Conservation (phyloP, 1,284 basidiomycete species). For the Malassezia restricta region DNA sequence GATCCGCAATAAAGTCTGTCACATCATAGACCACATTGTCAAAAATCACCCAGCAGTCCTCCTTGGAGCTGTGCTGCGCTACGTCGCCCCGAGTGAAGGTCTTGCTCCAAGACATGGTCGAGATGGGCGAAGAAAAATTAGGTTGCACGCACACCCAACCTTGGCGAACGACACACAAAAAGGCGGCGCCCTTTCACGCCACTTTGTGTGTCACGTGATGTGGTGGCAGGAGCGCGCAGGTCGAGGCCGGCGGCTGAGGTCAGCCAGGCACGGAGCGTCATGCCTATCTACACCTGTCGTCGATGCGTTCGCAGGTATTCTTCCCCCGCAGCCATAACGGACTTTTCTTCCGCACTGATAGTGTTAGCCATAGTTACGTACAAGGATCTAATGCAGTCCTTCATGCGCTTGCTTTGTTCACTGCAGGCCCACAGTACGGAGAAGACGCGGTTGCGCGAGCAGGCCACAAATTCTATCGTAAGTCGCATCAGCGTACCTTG, state of each 20-base stretch:
- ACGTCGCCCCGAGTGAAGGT: conserved; percentile 19
- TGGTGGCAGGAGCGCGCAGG: too few species aligned
- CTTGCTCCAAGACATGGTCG: background rate
- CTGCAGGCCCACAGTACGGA: conserved; percentile 15
- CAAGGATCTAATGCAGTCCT: conserved; percentile 7
- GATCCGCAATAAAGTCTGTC: conserved; percentile 50
- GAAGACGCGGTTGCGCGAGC: conserved; percentile 2
- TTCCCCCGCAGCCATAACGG: conserved; percentile 3
- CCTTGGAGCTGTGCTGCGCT: conserved; percentile 52
- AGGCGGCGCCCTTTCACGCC: background rate
- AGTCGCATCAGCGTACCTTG: conserved; percentile 1
- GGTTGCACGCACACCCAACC: background rate
- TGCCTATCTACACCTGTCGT: background rate
- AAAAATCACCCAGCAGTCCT: conserved; percentile 53
- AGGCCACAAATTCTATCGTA: conserved; percentile 14
- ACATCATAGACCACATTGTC: conserved; percentile 50
- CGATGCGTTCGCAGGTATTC: conserved; percentile 9
- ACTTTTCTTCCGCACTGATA: conserved; percentile 2
- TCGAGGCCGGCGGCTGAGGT: too few species aligned
- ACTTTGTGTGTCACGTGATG: too few species aligned
- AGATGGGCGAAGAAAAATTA: background rate
- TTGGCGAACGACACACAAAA: background rate
- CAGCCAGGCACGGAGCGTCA: too few species aligned
- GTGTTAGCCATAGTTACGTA: conserved; percentile 1
- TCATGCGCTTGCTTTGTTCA: conserved; percentile 9